Conservation (phyloP, 2,329 filamentous ascomycete species). For the Ophiocordyceps robertsii region DNA sequence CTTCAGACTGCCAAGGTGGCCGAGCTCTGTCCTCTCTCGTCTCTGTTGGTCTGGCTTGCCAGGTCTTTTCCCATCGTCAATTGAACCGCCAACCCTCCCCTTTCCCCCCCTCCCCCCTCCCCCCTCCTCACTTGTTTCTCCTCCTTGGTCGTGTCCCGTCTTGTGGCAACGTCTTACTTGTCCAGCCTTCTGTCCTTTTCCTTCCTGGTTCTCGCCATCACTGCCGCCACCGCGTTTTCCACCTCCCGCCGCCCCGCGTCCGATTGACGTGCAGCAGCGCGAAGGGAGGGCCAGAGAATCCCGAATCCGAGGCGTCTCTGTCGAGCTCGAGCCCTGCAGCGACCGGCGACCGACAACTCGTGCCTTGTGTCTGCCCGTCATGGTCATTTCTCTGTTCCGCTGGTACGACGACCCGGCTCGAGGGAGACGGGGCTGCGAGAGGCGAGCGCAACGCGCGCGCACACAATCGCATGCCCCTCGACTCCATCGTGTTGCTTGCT, state of each 20-base stretch:
- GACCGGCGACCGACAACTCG: neutral
- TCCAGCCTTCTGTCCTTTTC: neutral
- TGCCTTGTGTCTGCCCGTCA: neutral
- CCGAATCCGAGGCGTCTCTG: no score
- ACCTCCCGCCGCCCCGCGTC: no score
- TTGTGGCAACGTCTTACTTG: neutral
- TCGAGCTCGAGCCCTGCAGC: neutral
- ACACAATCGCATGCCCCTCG: no score
- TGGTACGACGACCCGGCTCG: constrained; percentile 9
- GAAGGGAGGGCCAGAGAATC: no score
- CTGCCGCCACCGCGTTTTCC: neutral
- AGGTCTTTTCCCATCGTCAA: neutral
- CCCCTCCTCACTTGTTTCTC: neutral
- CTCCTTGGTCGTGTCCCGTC: neutral
- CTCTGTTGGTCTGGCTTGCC: neutral
- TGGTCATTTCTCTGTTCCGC: constrained; percentile 14
- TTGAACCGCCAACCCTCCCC: neutral
- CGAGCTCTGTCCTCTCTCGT: no score
- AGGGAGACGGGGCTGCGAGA: no score
- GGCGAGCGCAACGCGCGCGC: no score
- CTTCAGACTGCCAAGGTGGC: no score
- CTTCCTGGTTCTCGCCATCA: neutral
- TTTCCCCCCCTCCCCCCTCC: neutral
- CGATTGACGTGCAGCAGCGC: no score
- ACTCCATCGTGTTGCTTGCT: no score